Evolutionary conservation across 495 filamentous ascomycete genomes (phyloP), one percentile per base, ranked within the genome.

Genomic region (Podospora appendiculata): DNA sequence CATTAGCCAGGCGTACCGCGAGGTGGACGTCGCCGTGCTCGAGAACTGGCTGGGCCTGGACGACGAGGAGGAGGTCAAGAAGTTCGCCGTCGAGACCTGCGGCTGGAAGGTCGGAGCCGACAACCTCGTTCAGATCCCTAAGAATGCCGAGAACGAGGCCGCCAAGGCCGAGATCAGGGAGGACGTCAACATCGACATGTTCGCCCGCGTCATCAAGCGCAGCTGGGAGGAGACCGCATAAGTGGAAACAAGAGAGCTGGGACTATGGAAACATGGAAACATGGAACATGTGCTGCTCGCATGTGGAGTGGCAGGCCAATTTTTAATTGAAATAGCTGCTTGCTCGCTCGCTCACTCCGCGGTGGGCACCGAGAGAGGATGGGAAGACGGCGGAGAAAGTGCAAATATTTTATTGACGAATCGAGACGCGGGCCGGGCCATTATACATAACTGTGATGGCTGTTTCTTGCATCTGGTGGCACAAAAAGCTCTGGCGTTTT

Each of bases 61-160:
- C 42, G 86, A 84, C 46, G 88, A 83, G 44, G 77, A 75, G 49
- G 82, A 82, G 41, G 88, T 94, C 19, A 78, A 85, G 48, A 83
- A 86, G 62, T 96, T 96, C 63, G 83, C 92, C 42, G 70, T 70
- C 45, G 88, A 89, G 60, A 86, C 91, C 41, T 95, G 88, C 61
- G 88, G 84, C 61, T 99, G 94, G 94, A 81, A 80, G 59, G 76
- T 96, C 32, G 77, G 70, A 41, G 78, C 74, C 11, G 71, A 62
- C 35, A 61, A 55, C n/a, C 9, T 65, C 19, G 73, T 82, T 32
- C 81, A 92, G 47, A 83, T 82, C 68, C 93, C 94, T 45, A 75
- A 86, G 65, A 99, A 97, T 70, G 87, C 93, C 70, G 94, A 99
- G 78, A 99, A 99, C 70, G 91, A 97, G 81, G 94, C 89, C 32